phyloP scores from a whole-genome alignment of 768 basidiomycete genomes.

The Roridomyces roridus region DNA sequence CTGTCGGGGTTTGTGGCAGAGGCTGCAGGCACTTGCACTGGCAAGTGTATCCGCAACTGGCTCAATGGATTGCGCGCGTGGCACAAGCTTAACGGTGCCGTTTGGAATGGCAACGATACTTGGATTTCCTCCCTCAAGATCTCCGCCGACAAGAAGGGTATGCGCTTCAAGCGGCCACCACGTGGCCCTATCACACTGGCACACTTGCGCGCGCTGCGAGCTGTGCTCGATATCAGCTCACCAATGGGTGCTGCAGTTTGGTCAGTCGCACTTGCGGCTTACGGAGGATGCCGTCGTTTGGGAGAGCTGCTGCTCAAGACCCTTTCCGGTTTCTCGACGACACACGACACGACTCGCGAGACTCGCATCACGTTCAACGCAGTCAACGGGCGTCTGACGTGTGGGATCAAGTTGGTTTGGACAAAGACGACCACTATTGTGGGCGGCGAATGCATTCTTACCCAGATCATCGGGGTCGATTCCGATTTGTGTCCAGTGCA shows the following conservation, averaged over 20 bases:
- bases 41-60: constrained; percentile 5
- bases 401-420: not conserved
- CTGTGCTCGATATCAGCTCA: not conserved
- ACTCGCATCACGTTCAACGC: not conserved
- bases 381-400: not conserved
- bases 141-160: not conserved
- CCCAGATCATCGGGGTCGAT: not conserved
- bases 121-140: not conserved
- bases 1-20: constrained; percentile 14
- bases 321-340: not conserved
- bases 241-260: not conserved
- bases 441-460: not conserved
- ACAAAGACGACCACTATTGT: not conserved
- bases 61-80: constrained; percentile 1
- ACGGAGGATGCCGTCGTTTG: constrained; percentile 1
- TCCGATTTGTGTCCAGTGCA: not conserved
- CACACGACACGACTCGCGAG: not conserved
- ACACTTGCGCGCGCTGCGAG: not conserved
- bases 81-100: constrained; percentile 5
- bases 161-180: not conserved
- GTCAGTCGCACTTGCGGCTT: not conserved
- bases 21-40: not conserved
- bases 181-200: constrained; percentile 2
- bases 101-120: constrained; percentile 5
- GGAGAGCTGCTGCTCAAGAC: not conserved